Base-by-base conservation (phyloP, 139 green algal genomes). In the Microglena sp. region DNA sequence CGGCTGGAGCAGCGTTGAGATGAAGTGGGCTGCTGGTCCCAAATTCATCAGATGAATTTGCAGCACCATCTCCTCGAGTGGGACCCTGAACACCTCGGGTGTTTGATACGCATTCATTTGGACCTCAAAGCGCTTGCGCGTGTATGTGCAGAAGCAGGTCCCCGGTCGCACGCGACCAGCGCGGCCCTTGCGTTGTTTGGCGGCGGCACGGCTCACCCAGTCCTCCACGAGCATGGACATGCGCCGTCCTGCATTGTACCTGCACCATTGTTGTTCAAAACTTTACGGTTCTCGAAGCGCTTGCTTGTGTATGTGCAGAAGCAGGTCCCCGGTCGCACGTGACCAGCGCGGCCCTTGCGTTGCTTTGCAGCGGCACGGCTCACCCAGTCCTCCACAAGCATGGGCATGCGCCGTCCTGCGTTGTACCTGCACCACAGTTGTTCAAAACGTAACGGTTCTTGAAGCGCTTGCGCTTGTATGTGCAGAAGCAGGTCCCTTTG, bases 11-110 rank as follows among this genome's bases (percentile, higher is more conserved):
- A 90, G 78, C 5, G 58, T 69, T 8, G 64, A 60, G 62, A 95
- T 69, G 67, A 96, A 96, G 30, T 55, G 45, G 5, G 68, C 76
- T 1, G 87, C 86, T 5, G 73, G 74, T 21, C 81, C 84, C 62
- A 96, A 73, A 0, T 73, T 55, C 68, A 96, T 72, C 35, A 90
- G 67, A 61, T 95, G 87, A 50, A 95, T 92, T 76, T 95, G 85
- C 1, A 99, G 77, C 59, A 92, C 89, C 33, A 99, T 76, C 75
- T 93, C 86, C 74, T 98, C 89, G 50, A 99, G 80, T 0, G 92
- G 85, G 26, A 96, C 88, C 0, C 93, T 78, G 30, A 82, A 79
- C 64, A 99, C 93, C 69, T 96, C 91, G 0, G 90, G 92, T 0
- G 82, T 71, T 69, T 91, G 83, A 64, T 84, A 94, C 21, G 60